Evolutionary conservation across 768 basidiomycete species (phyloP).

Genomic region (Pleurotus salmoneostramineus): DNA sequence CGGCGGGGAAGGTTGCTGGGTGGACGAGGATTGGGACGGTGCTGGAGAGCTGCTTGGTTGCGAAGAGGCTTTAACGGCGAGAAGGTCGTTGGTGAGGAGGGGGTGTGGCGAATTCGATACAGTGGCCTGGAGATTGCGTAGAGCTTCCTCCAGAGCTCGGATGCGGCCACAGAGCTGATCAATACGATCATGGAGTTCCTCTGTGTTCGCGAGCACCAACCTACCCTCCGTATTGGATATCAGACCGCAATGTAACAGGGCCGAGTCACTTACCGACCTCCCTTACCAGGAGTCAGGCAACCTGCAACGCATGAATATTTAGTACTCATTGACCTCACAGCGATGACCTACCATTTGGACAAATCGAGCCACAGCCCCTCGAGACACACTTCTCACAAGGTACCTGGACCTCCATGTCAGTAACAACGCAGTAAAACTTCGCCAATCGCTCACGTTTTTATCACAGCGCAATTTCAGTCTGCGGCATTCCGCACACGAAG

Average conservation of each 20-base stretch:
- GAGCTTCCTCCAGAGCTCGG: conserved; percentile 57
- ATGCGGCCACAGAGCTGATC: conserved; percentile 52
- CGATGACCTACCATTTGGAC: conserved; percentile 58
- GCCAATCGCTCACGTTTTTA: conserved; percentile 37
- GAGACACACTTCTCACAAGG: conserved; percentile 79
- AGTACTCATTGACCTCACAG: neutral
- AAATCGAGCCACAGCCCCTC: conserved; percentile 70
- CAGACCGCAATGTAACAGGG: neutral
- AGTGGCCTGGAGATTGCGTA: conserved; percentile 43
- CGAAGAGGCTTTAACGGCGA: conserved; percentile 22
- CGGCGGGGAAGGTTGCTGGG: neutral
- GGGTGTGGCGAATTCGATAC: conserved; percentile 49
- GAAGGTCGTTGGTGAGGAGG: conserved; percentile 30
- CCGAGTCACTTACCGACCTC: conserved; percentile 39
- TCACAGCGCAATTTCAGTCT: conserved; percentile 64
- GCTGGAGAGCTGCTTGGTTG: conserved; percentile 11
- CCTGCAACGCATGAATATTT: conserved; percentile 27
- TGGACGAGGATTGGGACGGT: neutral
- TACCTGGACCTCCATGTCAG: conserved; percentile 33
- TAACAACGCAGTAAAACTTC: conserved; percentile 7
- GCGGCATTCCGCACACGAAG: conserved; percentile 49
- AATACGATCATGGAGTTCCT: conserved; percentile 66
- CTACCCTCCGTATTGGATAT: conserved; percentile 19
- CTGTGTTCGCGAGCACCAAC: conserved; percentile 62
- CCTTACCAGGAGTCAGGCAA: conserved; percentile 53